phyloP scores from a whole-genome alignment of 2,329 filamentous ascomycete species.

The Pleomassaria siparia region DNA sequence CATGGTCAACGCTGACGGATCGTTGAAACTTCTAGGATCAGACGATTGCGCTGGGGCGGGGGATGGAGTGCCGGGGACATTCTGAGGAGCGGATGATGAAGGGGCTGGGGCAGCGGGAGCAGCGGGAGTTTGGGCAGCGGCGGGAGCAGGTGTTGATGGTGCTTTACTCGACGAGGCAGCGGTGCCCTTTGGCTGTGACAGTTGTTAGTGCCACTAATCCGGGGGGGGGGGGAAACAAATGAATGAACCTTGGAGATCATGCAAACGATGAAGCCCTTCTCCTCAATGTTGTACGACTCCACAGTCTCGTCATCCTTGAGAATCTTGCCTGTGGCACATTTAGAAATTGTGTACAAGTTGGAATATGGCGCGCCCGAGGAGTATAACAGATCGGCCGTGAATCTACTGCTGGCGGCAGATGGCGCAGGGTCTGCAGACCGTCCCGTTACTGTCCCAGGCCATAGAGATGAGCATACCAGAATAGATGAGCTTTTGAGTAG shows the following conservation, averaged over 20 bases:
- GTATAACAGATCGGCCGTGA: too few relatives aligned
- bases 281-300: conserved; percentile 96
- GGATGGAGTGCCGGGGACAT: conserved; percentile 54
- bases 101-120: conserved; percentile 58
- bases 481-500: conserved; percentile 95
- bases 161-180: conserved; percentile 52
- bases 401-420: too few relatives aligned
- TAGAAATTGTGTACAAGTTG: too few relatives aligned
- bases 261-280: conserved; percentile 99
- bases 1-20: conserved; percentile 81
- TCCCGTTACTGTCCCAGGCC: conserved; percentile 14
- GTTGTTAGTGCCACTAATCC: conserved; percentile 20
- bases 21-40: conserved; percentile 56
- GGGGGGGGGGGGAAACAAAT: conserved; percentile 8
- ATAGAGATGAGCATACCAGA: conserved; percentile 65
- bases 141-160: conserved; percentile 59
- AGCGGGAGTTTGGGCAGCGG: conserved; percentile 51
- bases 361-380: too few relatives aligned
- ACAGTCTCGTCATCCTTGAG: conserved; percentile 97
- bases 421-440: conserved; percentile 25
- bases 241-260: conserved; percentile 87
- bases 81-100: conserved; percentile 52
- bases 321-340: conserved; percentile 86
- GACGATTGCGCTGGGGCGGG: conserved; percentile 49
- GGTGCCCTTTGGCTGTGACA: conserved; percentile 68